Evolutionary conservation across 805 yeast species (phyloP), one percentile per base, ranked within the genome.

Genomic region (Yamadazyma laniorum): DNA sequence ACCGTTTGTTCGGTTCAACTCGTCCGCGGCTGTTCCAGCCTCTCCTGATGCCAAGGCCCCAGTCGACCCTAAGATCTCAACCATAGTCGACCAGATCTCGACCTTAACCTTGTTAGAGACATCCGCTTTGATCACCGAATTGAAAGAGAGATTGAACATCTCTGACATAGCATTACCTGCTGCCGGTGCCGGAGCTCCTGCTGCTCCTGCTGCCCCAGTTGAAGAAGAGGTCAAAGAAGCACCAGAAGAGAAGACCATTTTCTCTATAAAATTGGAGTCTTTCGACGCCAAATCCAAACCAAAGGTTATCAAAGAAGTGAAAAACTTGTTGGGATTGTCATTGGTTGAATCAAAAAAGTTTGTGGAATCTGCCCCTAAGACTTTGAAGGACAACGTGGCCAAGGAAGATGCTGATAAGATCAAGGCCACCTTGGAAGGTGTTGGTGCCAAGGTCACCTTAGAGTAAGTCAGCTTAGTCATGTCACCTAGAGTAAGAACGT

Each of bases 391-490:
- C 55, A 88, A 89, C 55, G 89, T 93, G 45, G 83, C 95, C 46
- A 93, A 93, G 76, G 99, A 87, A 61, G 99, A 93, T 56, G 98
- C 98, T 50, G 97, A 91, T 57, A 89, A 90, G 77, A 84, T 93
- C 62, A 91, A 93, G 75, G 74, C 85, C 44, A 80, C 95, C 46
- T 76, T 93, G 59, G 99, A 93, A 72, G 93, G 80, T 37, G 77
- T 91, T 55, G 99, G 99, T 64, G 99, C 95, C 49, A 93, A 93
- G 77, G 77, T 93, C 57, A 52, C 79, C 42, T 73, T 93, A 61
- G 99, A 93, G 74, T 93, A 80, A 42, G 37, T 36, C 11, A 9
- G 30, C 16, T 29, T 5, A 35, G 18, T 18, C n/a, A n/a, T n/a
- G n/a, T n/a, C n/a, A n/a, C n/a, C n/a, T n/a, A n/a, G n/a, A n/a